These are phyloP conservation scores for Brachypodium distachyon DNA, from an alignment of 202 grass and related monocot species.

Conservation along the genomic window DNA sequence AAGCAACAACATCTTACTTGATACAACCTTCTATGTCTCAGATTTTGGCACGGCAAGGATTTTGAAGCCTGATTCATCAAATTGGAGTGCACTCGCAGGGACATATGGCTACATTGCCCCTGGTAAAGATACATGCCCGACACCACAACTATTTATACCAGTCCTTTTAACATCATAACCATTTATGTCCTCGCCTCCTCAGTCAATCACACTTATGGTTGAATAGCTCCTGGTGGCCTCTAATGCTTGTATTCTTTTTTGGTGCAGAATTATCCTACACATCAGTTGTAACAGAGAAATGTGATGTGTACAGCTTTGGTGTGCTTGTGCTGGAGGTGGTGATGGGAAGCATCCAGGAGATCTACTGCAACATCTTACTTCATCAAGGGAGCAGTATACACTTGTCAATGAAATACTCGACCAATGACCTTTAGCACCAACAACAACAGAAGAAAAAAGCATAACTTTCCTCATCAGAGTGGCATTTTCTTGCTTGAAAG, in stretches of 20 bases:
- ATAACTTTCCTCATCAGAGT: not conserved
- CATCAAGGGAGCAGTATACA: not conserved
- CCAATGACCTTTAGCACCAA: not conserved
- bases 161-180: not conserved
- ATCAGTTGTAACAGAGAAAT: slow-evolving; percentile 8
- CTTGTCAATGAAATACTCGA: not conserved
- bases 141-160: no score
- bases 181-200: no score
- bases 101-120: not conserved
- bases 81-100: not conserved
- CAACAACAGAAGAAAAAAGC: not conserved
- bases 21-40: not conserved
- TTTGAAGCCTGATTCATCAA: slow-evolving; percentile 1
- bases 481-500: slow-evolving; percentile 13
- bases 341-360: slow-evolving; percentile 8
- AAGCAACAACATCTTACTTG: not conserved
- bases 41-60: slow-evolving; percentile 2
- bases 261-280: slow-evolving; percentile 12
- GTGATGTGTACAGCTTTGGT: slow-evolving; percentile 26
- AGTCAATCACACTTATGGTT: not conserved
- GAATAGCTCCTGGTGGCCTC: no score
- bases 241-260: not conserved
- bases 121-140: not conserved
- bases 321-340: not conserved
- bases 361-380: not conserved